These are phyloP conservation scores for Diplogelasinospora grovesii DNA, from an alignment of 495 filamentous ascomycete species.

Conservation along the genomic window DNA sequence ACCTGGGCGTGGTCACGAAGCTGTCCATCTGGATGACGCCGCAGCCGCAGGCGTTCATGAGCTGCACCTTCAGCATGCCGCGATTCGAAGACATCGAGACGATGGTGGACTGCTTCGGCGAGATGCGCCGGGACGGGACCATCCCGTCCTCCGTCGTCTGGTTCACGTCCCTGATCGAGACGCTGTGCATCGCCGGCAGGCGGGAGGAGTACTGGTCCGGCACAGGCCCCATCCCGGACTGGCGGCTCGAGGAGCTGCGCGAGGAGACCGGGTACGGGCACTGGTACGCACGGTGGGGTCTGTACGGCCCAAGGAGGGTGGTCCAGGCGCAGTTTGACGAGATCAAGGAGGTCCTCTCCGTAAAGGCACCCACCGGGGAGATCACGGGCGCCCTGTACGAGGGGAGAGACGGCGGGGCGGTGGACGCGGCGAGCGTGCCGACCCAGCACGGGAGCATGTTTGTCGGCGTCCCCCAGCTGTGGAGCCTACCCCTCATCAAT, in stretches of 20 bases:
- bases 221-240: slow-evolving; percentile 40
- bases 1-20: slow-evolving; percentile 45
- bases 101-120: slow-evolving; percentile 34
- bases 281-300: slow-evolving; percentile 42
- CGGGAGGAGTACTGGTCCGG: slow-evolving; percentile 39
- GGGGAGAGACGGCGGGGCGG: slow-evolving; percentile 28
- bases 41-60: slow-evolving; percentile 44
- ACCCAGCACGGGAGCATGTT: slow-evolving; percentile 31
- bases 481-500: slow-evolving; percentile 36
- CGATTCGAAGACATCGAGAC: slow-evolving; percentile 39
- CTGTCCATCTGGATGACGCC: slow-evolving; percentile 41
- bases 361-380: slow-evolving; percentile 30
- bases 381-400: slow-evolving; percentile 31
- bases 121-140: slow-evolving; percentile 31
- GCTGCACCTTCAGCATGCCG: slow-evolving; percentile 42
- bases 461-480: slow-evolving; percentile 34
- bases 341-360: slow-evolving; percentile 28
- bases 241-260: slow-evolving; percentile 36
- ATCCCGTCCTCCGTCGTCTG: slow-evolving; percentile 32
- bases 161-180: slow-evolving; percentile 41
- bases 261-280: slow-evolving; percentile 35
- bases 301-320: slow-evolving; percentile 38
- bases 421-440: slow-evolving; percentile 33
- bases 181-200: slow-evolving; percentile 39
- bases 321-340: slow-evolving; percentile 43